phyloP scores from a whole-genome alignment of 495 filamentous ascomycete species.

The Glutinoglossum americanum region DNA sequence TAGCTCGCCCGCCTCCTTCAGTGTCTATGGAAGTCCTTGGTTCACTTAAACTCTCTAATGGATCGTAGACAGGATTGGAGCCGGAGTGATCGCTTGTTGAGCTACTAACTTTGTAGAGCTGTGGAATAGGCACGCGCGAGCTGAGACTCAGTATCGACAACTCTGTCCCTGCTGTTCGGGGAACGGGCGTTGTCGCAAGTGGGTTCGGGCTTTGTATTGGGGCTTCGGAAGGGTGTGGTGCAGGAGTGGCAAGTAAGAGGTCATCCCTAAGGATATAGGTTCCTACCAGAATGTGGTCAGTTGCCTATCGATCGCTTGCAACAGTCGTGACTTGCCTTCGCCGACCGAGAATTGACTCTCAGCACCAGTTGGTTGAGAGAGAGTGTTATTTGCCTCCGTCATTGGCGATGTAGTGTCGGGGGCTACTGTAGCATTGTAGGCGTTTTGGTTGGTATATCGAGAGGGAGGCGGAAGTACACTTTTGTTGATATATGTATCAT shows the following conservation, averaged over 20 bases:
- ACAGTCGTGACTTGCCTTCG: constrained; percentile 39
- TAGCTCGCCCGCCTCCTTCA: constrained; percentile 20
- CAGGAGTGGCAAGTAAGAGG: constrained; percentile 79
- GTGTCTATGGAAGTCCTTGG: constrained; percentile 38
- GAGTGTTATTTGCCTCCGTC: constrained; percentile 79
- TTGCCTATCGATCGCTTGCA: not conserved
- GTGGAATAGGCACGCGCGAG: constrained; percentile 32
- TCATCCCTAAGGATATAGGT: constrained; percentile 78
- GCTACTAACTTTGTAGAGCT: constrained; percentile 26
- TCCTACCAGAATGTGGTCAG: constrained; percentile 28
- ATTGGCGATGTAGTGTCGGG: constrained; percentile 43
- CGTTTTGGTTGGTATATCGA: constrained; percentile 46
- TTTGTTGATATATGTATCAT: constrained; percentile 1
- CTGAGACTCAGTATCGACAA: constrained; percentile 54
- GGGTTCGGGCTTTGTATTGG: constrained; percentile 73
- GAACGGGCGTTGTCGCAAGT: constrained; percentile 58
- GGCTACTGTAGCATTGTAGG: constrained; percentile 41
- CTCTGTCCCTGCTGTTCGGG: constrained; percentile 71
- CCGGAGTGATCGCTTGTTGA: constrained; percentile 19
- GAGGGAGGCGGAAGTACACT: constrained; percentile 74
- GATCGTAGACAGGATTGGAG: not conserved
- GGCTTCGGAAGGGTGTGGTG: constrained; percentile 83
- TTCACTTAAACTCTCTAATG: constrained; percentile 22
- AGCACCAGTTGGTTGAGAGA: constrained; percentile 57
- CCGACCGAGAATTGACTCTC: constrained; percentile 73